Evolutionary conservation across 2,329 filamentous ascomycete genomes (phyloP), one percentile per base, ranked within the genome.

Genomic region (Capronia coronata): DNA sequence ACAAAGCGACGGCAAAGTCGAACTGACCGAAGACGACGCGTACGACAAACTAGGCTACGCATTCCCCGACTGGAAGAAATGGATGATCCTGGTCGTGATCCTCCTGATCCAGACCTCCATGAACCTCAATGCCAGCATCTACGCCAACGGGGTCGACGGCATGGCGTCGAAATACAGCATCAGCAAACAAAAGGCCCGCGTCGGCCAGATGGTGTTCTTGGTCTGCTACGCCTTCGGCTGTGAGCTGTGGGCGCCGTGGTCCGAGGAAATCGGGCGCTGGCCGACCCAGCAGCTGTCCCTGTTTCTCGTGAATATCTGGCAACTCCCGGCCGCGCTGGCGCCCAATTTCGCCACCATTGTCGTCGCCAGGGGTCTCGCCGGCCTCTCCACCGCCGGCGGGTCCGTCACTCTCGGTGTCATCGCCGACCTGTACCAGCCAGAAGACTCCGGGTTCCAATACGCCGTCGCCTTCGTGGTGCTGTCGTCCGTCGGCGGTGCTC

Each of bases 241-340:
- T 63, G 87, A 93, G 67, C 75, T 91, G 0, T 93, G 87, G 87
- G 87, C 87, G 0, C 87, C 87, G 0, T 93, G 86, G 84, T 86
- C 80, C 19, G 87, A 93, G 64, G 87, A 93, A 62, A 75, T 90
- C 44, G 87, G 87, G 3, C 78, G 87, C 37, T 84, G 81, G 74
- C 83, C 83, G 1, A 76, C 90, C 42, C 75, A 91, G 52, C 86
- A 90, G 71, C 68, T 79, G 25, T 86, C 80, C 34, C 69, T 91
- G 49, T 74, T 84, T 52, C 70, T 93, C 13, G 84, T 90, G 63
- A 91, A 91, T 62, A 68, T 90, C 44, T 91, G 79, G 76, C 83
- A 87, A 58, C 65, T 88, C 0, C 82, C 82, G 1, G 83, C 86
- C 27, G 84, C 78, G 0, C 67, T 88, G 42, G 84, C 85, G 0